phyloP scores from a whole-genome alignment of 2,329 filamentous ascomycete species.

The Penicillium sp. region DNA sequence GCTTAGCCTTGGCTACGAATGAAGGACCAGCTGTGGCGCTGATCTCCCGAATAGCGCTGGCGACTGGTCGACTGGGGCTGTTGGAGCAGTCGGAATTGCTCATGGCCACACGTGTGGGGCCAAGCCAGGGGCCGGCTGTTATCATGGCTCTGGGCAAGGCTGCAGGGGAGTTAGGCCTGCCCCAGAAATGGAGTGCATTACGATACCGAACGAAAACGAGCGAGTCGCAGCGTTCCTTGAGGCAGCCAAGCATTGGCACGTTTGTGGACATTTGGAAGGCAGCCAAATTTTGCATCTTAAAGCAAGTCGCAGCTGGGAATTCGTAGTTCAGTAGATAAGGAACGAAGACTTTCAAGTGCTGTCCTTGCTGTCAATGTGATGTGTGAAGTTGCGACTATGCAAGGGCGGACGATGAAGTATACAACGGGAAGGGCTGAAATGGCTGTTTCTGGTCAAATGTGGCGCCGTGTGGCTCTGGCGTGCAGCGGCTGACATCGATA shows the following conservation, averaged over 20 bases:
- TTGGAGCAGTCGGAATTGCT: not conserved
- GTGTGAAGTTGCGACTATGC: not conserved
- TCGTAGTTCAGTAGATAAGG: not conserved
- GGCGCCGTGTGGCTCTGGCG: not conserved
- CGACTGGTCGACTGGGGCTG: not conserved
- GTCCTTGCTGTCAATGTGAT: not conserved
- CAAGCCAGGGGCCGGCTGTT: not conserved
- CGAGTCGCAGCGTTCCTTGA: not conserved
- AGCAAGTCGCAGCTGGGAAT: too few species aligned
- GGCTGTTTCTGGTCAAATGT: not conserved
- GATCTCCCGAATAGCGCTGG: not conserved
- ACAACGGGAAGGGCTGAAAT: not conserved
- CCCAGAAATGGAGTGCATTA: not conserved
- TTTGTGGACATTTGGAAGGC: not conserved
- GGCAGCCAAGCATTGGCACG: not conserved
- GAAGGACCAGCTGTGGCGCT: not conserved
- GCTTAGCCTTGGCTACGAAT: not conserved
- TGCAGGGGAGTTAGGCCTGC: not conserved
- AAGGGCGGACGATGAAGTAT: not conserved
- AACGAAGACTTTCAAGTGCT: not conserved
- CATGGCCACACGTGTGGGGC: slow-evolving; percentile 1
- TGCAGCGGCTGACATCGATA: not conserved
- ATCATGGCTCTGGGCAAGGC: not conserved
- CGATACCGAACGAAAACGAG: not conserved
- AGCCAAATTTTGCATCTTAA: not conserved